Evolutionary conservation across 2,329 filamentous ascomycete genomes (phyloP), one percentile per base, ranked within the genome.

Genomic region (Clonostachys sp.): DNA sequence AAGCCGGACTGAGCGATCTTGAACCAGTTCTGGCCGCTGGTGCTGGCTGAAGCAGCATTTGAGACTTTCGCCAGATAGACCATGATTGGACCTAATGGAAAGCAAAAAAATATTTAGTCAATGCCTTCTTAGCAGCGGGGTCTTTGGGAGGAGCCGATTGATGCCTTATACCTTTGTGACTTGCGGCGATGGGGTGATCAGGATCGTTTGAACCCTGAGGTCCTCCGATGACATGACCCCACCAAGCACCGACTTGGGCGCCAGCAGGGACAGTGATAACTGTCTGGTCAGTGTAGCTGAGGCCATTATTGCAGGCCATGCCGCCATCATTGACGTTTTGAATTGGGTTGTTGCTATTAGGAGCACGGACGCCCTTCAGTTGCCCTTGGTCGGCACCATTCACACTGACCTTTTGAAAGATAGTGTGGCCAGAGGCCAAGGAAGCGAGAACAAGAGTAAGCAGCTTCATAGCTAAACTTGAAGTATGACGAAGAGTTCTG

Each of bases 1-100:
- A 80, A 68, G 55, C 80, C 82, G 38, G 61, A 68, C 53, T 74
- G 72, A 44, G 75, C 73, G 51, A 86, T 82, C 74, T 86, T 86
- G 73, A 82, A 77, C 64, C 84, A 52, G 74, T 61, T 39, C 83
- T 70, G 14, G 62, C 58, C 6, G 4, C 54, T 61, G 18, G n/a
- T 30, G 44, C 41, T 38, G 10, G 24, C 44, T 14, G 16, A 65
- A 24, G 35, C 44, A n/a, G 44, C 44, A 45, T 30, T 45, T 34
- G 45, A 73, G 77, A 47, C 70, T 66, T 74, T 72, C 51, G 83
- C 83, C 34, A 85, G 65, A 70, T 85, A 86, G 61, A 75, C 75
- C 54, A 85, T 71, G 57, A 85, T 75, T 17, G 82, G 81, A 4
- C 75, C 68, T 59, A 34, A 36, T 17, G 62, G 35, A 30, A 3